phyloP scores from a whole-genome alignment of 225 moss, liverwort and hornwort genomes.

The Rhytidiadelphus loreus region DNA sequence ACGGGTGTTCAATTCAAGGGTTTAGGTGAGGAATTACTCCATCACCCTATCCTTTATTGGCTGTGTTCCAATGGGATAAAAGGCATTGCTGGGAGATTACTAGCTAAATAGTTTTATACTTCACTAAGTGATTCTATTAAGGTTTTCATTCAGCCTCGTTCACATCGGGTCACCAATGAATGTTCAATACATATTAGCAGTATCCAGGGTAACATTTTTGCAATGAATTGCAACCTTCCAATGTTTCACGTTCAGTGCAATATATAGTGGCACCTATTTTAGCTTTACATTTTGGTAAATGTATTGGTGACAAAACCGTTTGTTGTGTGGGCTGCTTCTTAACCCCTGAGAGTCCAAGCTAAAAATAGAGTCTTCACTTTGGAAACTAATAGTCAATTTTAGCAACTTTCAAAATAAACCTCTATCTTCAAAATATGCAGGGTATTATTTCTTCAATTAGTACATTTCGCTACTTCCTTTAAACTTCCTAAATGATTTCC shows the following conservation, averaged over 20 bases:
- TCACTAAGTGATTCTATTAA: background rate
- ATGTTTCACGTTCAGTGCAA: background rate
- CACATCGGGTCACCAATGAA: background rate
- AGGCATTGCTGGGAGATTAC: background rate
- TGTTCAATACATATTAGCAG: background rate
- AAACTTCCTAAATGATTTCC: background rate
- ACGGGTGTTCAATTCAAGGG: slow-evolving; percentile 71
- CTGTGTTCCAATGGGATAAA: background rate
- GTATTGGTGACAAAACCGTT: background rate
- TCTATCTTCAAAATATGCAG: background rate
- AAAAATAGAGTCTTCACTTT: background rate
- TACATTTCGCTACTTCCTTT: background rate
- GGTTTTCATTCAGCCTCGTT: background rate
- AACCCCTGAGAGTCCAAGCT: background rate
- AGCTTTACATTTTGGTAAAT: background rate
- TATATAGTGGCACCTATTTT: background rate
- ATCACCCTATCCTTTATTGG: background rate
- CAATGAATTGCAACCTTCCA: background rate
- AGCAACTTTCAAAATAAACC: background rate
- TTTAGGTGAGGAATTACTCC: slow-evolving; percentile 29
- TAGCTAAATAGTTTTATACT: background rate
- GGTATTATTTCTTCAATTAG: background rate
- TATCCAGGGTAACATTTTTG: background rate
- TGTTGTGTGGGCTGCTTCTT: background rate
- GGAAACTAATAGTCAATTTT: background rate